Evolutionary conservation across 2,329 filamentous ascomycete genomes (phyloP).

Genomic region (Chrysosphaeria jannelii): DNA sequence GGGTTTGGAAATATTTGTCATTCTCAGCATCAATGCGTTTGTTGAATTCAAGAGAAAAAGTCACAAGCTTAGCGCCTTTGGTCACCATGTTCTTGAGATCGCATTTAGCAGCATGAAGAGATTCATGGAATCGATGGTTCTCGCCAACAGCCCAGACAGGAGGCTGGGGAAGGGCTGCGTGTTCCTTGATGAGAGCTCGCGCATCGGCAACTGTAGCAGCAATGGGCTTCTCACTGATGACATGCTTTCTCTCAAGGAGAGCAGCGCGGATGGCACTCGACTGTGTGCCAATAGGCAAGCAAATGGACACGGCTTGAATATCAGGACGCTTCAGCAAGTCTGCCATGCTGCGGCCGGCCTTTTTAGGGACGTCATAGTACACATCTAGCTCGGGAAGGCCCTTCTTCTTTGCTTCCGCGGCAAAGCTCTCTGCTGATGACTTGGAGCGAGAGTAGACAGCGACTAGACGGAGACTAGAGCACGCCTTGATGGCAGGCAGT

Average conservation of each 20-base stretch:
- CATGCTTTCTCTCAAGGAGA: conserved; percentile 34
- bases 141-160: conserved; percentile 33
- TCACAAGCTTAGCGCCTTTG: conserved; percentile 7
- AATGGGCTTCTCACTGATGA: conserved; percentile 39
- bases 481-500: conserved; percentile 25
- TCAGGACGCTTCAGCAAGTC: conserved; percentile 23
- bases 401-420: conserved; percentile 6
- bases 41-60: conserved; percentile 14
- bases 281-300: conserved; percentile 31
- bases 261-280: conserved; percentile 25
- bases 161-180: conserved; percentile 4
- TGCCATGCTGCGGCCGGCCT: conserved; percentile 14
- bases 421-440: conserved; percentile 19
- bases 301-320: conserved; percentile 22
- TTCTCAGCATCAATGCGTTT: conserved; percentile 13
- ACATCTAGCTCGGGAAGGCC: conserved; percentile 11
- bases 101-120: conserved; percentile 5
- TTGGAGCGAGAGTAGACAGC: conserved; percentile 35
- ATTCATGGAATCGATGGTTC: conserved; percentile 27
- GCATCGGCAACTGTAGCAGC: conserved; percentile 17
- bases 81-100: conserved; percentile 5
- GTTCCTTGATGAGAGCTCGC: conserved; percentile 7
- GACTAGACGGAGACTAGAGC: conserved; percentile 20
- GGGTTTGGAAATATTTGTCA: conserved; percentile 17
- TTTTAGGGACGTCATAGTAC: conserved; percentile 23